A percentile compares a stretch with the other conserved stretches of the same genome.
phyloP scores from a whole-genome alignment of 257 asterid genomes.

The Nicotiana tabacum region DNA sequence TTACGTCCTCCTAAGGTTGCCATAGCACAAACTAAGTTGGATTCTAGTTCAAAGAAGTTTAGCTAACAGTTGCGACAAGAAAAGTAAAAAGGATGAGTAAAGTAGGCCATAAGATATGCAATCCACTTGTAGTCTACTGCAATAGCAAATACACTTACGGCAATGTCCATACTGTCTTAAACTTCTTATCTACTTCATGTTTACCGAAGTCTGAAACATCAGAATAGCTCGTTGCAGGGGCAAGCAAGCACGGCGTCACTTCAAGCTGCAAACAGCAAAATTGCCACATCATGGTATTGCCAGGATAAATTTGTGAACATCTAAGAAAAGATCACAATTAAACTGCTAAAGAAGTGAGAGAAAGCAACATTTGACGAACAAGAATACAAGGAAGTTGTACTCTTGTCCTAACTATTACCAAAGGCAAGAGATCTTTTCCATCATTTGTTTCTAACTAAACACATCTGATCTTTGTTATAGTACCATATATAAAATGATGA shows the following conservation, averaged over 20 bases:
- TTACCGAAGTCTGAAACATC: constrained; percentile 26
- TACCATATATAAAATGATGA: not conserved
- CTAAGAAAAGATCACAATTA: not conserved
- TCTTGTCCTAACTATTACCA: not conserved
- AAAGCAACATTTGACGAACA: not conserved
- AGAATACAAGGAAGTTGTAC: not conserved
- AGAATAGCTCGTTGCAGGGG: constrained; percentile 41
- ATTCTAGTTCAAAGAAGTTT: not conserved
- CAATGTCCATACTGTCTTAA: constrained; percentile 69
- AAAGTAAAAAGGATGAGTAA: not conserved
- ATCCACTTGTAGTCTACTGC: not conserved
- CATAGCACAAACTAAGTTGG: not conserved
- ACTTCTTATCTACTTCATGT: constrained; percentile 27
- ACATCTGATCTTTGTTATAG: not conserved
- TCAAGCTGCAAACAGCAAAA: constrained; percentile 57
- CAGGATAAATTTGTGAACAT: not conserved
- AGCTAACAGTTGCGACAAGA: not conserved
- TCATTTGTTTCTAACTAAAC: not conserved
- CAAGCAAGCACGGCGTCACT: constrained; percentile 77
- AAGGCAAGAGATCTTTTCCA: constrained; percentile 1
- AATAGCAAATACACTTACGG: constrained; percentile 51
- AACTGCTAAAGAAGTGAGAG: constrained; percentile 1
- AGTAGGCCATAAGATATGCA: not conserved
- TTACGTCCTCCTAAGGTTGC: not conserved
- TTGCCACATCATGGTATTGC: constrained; percentile 5